Base-by-base conservation (phyloP, 768 basidiomycete species). In the Asterophora parasitica region DNA sequence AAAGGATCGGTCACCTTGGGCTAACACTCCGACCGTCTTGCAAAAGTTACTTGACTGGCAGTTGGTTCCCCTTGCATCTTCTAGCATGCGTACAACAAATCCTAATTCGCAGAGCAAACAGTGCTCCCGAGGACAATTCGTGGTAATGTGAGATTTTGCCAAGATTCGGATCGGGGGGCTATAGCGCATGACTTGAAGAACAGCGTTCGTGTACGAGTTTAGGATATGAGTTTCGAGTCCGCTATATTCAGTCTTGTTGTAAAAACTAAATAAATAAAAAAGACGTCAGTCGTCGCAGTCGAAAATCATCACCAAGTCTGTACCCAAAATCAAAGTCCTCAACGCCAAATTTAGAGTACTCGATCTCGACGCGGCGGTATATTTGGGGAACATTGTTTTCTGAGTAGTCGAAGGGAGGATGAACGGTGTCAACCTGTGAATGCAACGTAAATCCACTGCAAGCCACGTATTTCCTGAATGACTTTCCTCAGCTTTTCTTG, bases 251-350 rank as follows among this genome's bases (percentile, higher is more conserved):
- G 96, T 98, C 61, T 82, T 83, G 65, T 99, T 99, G 69, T 93
- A 98, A 64, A 91, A 98, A 2, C 92, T 94, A 51, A 98, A 64
- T 91, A 98, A 2, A 92, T 94, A 51, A 2, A 50, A 12, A 11
- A 34, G 30, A 27, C 23, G 44, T 44, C 40, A 48, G 15, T 42
- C 32, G 48, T 36, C 16, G 16, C 11, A 4, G 17, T 12, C 35
- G 34, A 11, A 19, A 28, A 13, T 34, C 28, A 15, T 23, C 42
- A 37, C 19, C 23, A 1, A n/a, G 23, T 39, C 33, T 77, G 47
- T 62, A 92, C 93, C 79, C 95, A 59, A 99, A 99, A 66, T 99
- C 96, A 59, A 99, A 99, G 65, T 99, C 95, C 62, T 97, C 95
- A 13, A 98, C 91, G 4, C 95, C 95, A 59, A 99, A 99, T 60